Evolutionary conservation across 192 early-diverging fungal species (phyloP).

Genomic region (Entomortierella beljakovae): DNA sequence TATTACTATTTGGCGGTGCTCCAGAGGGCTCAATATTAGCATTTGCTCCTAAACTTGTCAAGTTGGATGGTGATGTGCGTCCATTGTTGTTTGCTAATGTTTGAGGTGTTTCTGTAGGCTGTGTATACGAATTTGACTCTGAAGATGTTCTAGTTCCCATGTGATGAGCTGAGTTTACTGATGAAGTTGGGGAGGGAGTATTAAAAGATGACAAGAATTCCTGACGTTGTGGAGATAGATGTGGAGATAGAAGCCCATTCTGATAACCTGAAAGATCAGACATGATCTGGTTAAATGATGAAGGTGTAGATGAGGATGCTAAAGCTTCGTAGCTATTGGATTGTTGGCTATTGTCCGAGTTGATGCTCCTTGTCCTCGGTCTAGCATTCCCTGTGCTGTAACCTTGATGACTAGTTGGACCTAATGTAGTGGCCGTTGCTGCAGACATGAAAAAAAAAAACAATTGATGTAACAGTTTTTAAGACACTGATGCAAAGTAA

Average conservation of each 20-base stretch:
- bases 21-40: not conserved
- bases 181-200: not conserved
- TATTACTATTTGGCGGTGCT: not conserved
- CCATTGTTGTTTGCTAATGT: conserved; percentile 1
- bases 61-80: conserved; percentile 2
- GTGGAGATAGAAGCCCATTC: not conserved
- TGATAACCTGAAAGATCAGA: conserved; percentile 6
- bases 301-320: not conserved
- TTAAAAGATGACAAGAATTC: no score
- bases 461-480: not conserved
- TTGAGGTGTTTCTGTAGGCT: not conserved
- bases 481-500: not conserved
- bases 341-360: conserved; percentile 16
- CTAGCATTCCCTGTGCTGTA: conserved; percentile 2
- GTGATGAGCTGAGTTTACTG: not conserved
- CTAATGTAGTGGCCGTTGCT: conserved; percentile 19
- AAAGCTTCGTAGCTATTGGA: not conserved
- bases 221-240: not conserved
- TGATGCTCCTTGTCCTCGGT: conserved; percentile 33
- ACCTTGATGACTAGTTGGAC: conserved; percentile 15
- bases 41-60: not conserved
- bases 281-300: conserved; percentile 33
- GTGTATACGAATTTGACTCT: not conserved
- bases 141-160: not conserved
- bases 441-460: conserved; percentile 10